Conservation (phyloP, 768 basidiomycete genomes). For the Cystobasidiopsis lactophilus region DNA sequence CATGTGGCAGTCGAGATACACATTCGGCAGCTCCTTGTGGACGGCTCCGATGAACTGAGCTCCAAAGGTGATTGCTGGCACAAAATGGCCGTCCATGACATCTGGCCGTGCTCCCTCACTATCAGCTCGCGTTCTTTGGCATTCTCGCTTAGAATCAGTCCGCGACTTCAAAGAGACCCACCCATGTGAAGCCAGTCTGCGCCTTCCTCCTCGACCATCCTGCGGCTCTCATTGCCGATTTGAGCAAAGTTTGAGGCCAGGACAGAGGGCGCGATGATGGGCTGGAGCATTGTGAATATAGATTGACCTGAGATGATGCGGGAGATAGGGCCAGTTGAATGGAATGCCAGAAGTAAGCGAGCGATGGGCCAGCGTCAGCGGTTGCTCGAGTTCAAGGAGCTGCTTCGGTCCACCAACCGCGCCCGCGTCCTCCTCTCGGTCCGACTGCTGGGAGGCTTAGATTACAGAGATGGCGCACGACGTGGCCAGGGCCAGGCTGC, state of each 20-base stretch:
- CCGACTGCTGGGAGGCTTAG: too few species aligned
- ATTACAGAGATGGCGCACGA: too few species aligned
- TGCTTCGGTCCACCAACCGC: too few species aligned
- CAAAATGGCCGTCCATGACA: constrained; percentile 98
- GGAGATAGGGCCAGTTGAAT: too few species aligned
- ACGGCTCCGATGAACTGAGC: constrained; percentile 55
- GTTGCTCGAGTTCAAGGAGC: too few species aligned
- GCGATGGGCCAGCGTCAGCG: too few species aligned
- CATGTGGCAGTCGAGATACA: constrained; percentile 99
- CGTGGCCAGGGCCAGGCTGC: too few species aligned
- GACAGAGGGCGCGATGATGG: constrained; percentile 85
- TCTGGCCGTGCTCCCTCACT: constrained; percentile 31
- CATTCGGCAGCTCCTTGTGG: constrained; percentile 63
- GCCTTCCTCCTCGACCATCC: constrained; percentile 72
- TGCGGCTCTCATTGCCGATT: constrained; percentile 78
- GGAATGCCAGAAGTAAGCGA: too few species aligned
- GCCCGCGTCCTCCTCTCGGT: too few species aligned
- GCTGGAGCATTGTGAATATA: neutral
- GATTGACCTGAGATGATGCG: too few species aligned
- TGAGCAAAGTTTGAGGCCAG: constrained; percentile 94
- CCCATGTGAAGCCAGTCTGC: constrained; percentile 99
- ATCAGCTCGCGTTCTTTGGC: neutral
- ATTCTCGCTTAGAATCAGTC: too few species aligned
- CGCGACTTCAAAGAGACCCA: constrained; percentile 25
- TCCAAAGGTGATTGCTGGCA: constrained; percentile 98